Evolutionary conservation across 345 rosid genomes (phyloP).

Genomic region (Eutrema yunnanense): DNA sequence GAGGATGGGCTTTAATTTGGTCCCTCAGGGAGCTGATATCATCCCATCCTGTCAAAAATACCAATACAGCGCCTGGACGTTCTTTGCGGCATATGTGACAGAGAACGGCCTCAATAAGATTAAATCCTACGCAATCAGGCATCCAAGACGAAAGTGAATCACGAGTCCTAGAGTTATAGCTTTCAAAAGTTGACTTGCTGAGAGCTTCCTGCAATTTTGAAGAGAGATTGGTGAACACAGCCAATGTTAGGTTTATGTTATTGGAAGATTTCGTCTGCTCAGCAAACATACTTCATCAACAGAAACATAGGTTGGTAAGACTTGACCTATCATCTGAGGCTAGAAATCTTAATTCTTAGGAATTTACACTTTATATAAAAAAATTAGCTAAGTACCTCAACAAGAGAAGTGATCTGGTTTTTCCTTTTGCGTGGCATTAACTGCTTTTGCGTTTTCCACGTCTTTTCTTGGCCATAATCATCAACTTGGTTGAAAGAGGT

Average conservation of each 20-base stretch:
- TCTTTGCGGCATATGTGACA: conserved; percentile 98
- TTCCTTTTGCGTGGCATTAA: conserved; percentile 85
- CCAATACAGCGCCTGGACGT: conserved; percentile 86
- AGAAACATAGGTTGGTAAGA: not conserved
- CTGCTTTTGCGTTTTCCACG: conserved; percentile 95
- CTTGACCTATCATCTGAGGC: not conserved
- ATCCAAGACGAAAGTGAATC: conserved; percentile 89
- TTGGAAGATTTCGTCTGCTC: not conserved
- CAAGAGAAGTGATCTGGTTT: conserved; percentile 84
- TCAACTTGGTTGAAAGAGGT: conserved; percentile 91
- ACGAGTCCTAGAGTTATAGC: conserved; percentile 73
- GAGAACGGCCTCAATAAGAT: conserved; percentile 89
- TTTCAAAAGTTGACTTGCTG: conserved; percentile 74
- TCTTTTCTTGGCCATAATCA: conserved; percentile 97
- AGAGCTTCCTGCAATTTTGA: conserved; percentile 74
- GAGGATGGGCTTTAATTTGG: conserved; percentile 96
- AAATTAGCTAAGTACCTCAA: conserved; percentile 58
- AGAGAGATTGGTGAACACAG: not conserved
- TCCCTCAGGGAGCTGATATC: conserved; percentile 90
- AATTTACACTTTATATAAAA: not conserved
- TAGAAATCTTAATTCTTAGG: conserved; percentile 6
- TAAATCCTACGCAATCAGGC: conserved; percentile 93
- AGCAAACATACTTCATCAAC: not conserved
- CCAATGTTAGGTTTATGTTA: not conserved
- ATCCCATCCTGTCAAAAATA: conserved; percentile 99